Evolutionary conservation across 345 rosid genomes (phyloP), one percentile per base, ranked within the genome.

Genomic region (Lumnitzera racemosa): DNA sequence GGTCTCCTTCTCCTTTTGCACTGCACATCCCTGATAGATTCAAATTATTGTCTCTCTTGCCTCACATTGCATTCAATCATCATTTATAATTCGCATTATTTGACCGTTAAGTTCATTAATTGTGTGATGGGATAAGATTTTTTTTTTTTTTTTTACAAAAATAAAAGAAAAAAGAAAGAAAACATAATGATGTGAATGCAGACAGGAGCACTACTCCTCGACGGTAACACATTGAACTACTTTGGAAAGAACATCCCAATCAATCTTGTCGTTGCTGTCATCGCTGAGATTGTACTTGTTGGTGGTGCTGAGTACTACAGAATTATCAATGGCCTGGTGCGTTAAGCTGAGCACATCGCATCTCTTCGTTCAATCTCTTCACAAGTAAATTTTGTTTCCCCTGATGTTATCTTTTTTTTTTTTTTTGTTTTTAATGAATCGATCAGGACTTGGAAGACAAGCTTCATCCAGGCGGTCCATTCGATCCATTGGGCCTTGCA

Each of bases 221-320:
- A 92, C 61, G 98, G 98, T 27, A 88, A 84, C 80, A 92, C 97
- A 55, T 75, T 92, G 81, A 89, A 76, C 84, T 92, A 92, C 88
- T 92, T 92, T 47, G 97, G 98, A 24, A 89, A 82, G 79, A 64
- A 66, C 72, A 87, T 89, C 67, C 97, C 96, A 24, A 92, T 92
- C 82, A 92, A 92, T 67, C 97, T 92, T 25, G 59, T 72, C 43
- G 31, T 84, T 15, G 97, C 98, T 10, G 90, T 89, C 20, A 12
- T 80, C 58, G 98, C 98, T 58, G 98, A 92, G 74, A 69, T 84
- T 62, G 72, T 85, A 67, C 98, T 92, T 62, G 80, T 89, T 17
- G 98, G 98, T 50, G 95, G 98, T 72, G 98, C 98, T 51, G 98
- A 89, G 67, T 89, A 92, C 75, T 92, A 89, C 86, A 84, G 97